phyloP scores from a whole-genome alignment of 805 yeast genomes.

The Wickerhamiella musiphila region DNA sequence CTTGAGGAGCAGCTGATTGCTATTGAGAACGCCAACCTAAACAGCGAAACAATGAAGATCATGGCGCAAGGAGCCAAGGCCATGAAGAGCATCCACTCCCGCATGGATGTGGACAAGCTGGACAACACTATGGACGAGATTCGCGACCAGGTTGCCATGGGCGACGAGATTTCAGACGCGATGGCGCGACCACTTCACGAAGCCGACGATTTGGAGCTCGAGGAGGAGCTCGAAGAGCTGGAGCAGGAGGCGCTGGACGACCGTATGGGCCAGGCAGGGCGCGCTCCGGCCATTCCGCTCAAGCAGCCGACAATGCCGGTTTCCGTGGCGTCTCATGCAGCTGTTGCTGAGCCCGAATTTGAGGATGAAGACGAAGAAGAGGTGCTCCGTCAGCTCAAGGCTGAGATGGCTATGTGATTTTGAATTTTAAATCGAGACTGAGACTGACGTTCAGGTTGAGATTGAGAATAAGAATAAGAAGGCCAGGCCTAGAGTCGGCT shows the following conservation, averaged over 20 bases:
- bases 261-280: slow-evolving; percentile 33
- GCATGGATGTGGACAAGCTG: slow-evolving; percentile 87
- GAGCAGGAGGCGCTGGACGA: slow-evolving; percentile 66
- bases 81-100: slow-evolving; percentile 90
- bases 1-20: slow-evolving; percentile 79
- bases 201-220: slow-evolving; percentile 70
- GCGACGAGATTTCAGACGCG: slow-evolving; percentile 92
- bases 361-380: slow-evolving; percentile 28
- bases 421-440: background rate
- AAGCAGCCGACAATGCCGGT: no score
- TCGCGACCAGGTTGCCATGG: slow-evolving; percentile 86
- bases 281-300: slow-evolving; percentile 21
- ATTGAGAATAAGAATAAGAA: no score
- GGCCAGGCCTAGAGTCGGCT: no score
- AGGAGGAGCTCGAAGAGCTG: slow-evolving; percentile 78
- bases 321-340: no score
- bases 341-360: slow-evolving; percentile 9
- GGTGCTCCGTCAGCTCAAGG: slow-evolving; percentile 27
- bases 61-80: slow-evolving; percentile 97
- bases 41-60: slow-evolving; percentile 94
- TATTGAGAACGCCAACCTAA: slow-evolving; percentile 88
- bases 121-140: slow-evolving; percentile 97
- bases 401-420: slow-evolving; percentile 26
- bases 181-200: slow-evolving; percentile 89
- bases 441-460: background rate